Evolutionary conservation across 1,284 basidiomycete species (phyloP), one percentile per base, ranked within the genome.

Genomic region (Ceratobasidium sp.): DNA sequence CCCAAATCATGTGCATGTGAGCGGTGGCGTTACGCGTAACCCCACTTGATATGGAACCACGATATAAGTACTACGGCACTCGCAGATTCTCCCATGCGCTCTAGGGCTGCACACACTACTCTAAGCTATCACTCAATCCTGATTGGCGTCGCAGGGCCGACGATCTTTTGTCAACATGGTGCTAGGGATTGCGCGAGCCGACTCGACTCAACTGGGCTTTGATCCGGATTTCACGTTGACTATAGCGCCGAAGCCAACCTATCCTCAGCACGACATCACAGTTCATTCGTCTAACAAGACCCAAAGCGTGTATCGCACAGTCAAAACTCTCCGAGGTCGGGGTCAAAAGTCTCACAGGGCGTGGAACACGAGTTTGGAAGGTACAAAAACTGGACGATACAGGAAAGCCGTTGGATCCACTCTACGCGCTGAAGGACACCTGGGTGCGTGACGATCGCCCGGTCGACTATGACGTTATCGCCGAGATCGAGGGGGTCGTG

Each of bases 311-410:
- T 75, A 75, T n/a, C 60, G 71, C 58, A 63, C 58, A 3, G 20
- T 55, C 15, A 12, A 28, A 6, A 55, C 40, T 63, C 26, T 40
- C 60, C 10, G 46, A 63, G 4, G 5, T 63, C 10, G 71, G 60
- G 18, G 60, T 58, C 7, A n/a, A 49, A 13, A 46, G 23, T n/a
- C n/a, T 64, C 10, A 44, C 39, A 10, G 71, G 71, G 12, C 58
- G 46, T 20, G 71, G 71, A 9, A 75, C 71, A 33, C 58, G 71
- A 1, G 71, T 75, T 3, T 75, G 71, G 58, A 51, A 53, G 26
- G 71, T 60, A 7, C 71, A 26, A 7, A 51, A 63, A 46, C 40
- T 72, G 15, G 56, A 23, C 18, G 13, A 49, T 5, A 13, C 10
- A 33, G 71, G 71, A 5, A 4, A 20, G 1, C 60, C 44, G 15